phyloP scores from a whole-genome alignment of 331 rosid species.

The Spiraea crenata region DNA sequence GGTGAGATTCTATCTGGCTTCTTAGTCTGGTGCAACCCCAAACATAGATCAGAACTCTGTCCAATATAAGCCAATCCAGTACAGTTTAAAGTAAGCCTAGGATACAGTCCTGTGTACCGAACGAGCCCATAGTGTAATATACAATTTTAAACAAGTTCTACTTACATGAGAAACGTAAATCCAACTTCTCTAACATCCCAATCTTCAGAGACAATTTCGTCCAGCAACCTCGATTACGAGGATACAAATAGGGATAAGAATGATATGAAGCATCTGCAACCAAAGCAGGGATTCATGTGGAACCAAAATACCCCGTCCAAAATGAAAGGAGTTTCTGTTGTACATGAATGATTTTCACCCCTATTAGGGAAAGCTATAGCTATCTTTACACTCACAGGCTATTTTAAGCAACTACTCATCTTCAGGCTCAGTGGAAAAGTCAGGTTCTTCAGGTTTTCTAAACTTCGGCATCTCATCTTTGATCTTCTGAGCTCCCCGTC shows the following conservation, averaged over 20 bases:
- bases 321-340: constrained; percentile 1
- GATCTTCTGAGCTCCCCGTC: constrained; percentile 76
- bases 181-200: neutral
- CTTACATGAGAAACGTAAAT: neutral
- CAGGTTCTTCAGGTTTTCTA: constrained; percentile 90
- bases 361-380: neutral
- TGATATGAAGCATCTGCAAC: neutral
- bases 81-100: too few species aligned
- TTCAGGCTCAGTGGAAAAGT: constrained; percentile 69
- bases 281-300: neutral
- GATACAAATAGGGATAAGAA: neutral
- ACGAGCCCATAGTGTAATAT: too few species aligned
- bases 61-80: too few species aligned
- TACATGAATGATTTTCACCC: neutral
- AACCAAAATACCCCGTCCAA: neutral
- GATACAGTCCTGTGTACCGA: too few species aligned
- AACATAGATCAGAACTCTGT: too few species aligned
- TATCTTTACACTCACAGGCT: neutral
- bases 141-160: neutral
- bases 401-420: constrained; percentile 41
- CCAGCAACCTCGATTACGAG: neutral
- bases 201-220: neutral
- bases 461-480: constrained; percentile 87
- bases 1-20: too few species aligned
- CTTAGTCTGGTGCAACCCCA: too few species aligned